Evolutionary conservation across 352 stramenopile species (phyloP).

Genomic region (Pythium aphanidermatum): DNA sequence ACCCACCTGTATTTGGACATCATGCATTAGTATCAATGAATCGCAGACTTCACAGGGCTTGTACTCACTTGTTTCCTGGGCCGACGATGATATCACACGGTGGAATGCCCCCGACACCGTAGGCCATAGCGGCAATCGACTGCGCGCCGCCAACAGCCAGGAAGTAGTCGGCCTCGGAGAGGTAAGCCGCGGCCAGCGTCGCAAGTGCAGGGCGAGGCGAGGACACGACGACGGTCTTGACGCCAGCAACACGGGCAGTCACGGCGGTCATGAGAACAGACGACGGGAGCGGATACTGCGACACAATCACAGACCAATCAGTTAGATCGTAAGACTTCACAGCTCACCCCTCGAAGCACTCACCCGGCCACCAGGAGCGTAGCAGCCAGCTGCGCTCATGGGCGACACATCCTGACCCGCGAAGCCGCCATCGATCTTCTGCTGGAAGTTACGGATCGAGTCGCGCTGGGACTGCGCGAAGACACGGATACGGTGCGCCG

Average conservation of each 20-base stretch:
- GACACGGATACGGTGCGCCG: constrained; percentile 80
- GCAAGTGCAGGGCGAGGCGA: constrained; percentile 90
- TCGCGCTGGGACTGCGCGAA: constrained; percentile 93
- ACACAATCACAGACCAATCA: constrained; percentile 4
- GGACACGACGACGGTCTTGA: constrained; percentile 92
- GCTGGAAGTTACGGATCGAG: constrained; percentile 90
- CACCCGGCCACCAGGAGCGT: constrained; percentile 93
- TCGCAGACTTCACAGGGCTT: too few relatives aligned
- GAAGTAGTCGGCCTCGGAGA: constrained; percentile 90
- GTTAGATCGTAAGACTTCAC: not conserved
- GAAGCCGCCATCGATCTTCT: constrained; percentile 93
- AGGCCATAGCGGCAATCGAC: constrained; percentile 95
- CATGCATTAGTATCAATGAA: too few relatives aligned
- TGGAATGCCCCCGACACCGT: constrained; percentile 89
- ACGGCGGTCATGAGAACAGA: constrained; percentile 98
- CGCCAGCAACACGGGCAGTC: constrained; percentile 92
- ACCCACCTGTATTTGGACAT: constrained; percentile 89
- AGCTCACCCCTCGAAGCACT: constrained; percentile 1
- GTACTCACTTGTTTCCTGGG: constrained; percentile 93
- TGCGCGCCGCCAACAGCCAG: constrained; percentile 72
- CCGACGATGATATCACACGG: constrained; percentile 98
- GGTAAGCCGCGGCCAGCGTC: constrained; percentile 93
- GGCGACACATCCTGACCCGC: constrained; percentile 90
- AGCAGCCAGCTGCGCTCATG: constrained; percentile 91
- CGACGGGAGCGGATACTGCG: constrained; percentile 93